Conservation (phyloP, 768 basidiomycete genomes). For the Pisolithus tinctorius region DNA sequence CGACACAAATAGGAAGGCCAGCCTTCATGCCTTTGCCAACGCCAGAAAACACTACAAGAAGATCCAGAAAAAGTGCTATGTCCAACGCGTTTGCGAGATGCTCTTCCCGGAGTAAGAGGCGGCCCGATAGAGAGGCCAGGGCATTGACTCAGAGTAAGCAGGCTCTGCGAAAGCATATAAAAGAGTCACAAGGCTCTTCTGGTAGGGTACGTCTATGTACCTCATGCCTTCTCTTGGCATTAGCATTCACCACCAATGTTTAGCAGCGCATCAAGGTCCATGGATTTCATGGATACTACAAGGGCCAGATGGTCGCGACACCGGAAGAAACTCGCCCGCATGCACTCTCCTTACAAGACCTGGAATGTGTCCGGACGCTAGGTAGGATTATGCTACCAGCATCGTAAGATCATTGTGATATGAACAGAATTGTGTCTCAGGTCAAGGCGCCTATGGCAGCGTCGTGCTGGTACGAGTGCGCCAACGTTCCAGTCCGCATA, state of each 20-base stretch:
- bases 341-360: slow-evolving; percentile 29
- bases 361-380: slow-evolving; percentile 37
- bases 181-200: neutral
- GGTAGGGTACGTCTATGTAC: neutral
- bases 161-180: neutral
- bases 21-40: neutral
- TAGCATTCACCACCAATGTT: neutral
- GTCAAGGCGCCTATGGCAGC: slow-evolving; percentile 34
- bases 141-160: neutral
- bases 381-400: slow-evolving; percentile 20
- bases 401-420: neutral
- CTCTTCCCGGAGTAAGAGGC: neutral
- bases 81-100: neutral
- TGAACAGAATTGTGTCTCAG: slow-evolving; percentile 18
- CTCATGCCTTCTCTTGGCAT: neutral
- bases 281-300: slow-evolving; percentile 5
- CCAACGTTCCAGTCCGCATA: slow-evolving; percentile 20
- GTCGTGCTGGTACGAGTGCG: slow-evolving; percentile 37
- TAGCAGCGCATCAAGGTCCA: slow-evolving; percentile 13
- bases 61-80: neutral
- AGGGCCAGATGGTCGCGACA: slow-evolving; percentile 12
- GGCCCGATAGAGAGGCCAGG: neutral
- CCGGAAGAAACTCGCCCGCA: slow-evolving; percentile 33
- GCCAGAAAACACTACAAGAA: neutral
- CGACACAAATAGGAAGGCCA: too few relatives aligned